Percentiles rank a stretch among this genome's conserved stretches.
Evolutionary conservation across 148 eudicot genomes (phyloP).

Genomic region (Rhododendron molle): DNA sequence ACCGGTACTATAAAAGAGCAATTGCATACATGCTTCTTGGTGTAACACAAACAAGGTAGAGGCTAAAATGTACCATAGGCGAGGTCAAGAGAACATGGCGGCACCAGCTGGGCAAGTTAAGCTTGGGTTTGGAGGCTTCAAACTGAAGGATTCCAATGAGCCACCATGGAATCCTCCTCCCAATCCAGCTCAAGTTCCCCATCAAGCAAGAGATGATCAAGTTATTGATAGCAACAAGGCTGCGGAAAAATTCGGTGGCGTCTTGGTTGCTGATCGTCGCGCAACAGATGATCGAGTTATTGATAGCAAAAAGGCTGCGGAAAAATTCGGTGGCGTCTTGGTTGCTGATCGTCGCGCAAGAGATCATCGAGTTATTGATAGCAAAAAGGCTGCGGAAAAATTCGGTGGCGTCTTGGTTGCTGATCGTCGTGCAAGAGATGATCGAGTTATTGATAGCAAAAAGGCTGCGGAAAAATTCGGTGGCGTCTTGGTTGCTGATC

Average conservation of each 20-base stretch:
- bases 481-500: too few relatives aligned
- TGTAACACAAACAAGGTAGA: background rate
- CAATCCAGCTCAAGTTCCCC: background rate
- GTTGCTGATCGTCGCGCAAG: too few relatives aligned
- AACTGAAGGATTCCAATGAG: background rate
- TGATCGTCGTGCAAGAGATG: too few relatives aligned
- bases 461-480: too few relatives aligned
- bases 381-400: too few relatives aligned
- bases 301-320: too few relatives aligned
- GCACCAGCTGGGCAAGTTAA: background rate
- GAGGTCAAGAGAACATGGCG: background rate
- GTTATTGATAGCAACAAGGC: background rate
- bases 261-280: background rate
- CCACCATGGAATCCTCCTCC: background rate
- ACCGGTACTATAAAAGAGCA: background rate
- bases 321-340: too few relatives aligned
- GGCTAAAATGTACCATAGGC: background rate
- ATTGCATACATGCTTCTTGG: background rate
- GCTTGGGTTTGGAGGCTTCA: background rate
- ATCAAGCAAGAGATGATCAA: background rate
- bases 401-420: too few relatives aligned
- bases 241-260: background rate
- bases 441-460: too few relatives aligned
- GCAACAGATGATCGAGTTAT: too few relatives aligned
- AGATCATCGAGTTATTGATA: too few relatives aligned